These are phyloP conservation scores for Potentilla sterilis DNA, from an alignment of 306 rosid species.

Conservation along the genomic window DNA sequence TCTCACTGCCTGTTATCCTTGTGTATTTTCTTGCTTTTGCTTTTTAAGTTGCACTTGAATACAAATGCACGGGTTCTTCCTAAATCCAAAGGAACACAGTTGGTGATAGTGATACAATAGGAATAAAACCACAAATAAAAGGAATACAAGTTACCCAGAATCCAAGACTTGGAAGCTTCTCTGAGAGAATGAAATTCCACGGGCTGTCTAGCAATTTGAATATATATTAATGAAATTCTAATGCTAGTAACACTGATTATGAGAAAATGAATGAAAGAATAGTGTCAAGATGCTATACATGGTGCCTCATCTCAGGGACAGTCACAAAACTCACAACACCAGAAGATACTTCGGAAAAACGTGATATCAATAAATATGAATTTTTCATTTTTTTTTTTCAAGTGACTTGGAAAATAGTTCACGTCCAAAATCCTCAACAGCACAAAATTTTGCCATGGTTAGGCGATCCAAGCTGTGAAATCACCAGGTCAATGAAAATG, in stretches of 20 bases:
- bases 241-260: not conserved
- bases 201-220: not conserved
- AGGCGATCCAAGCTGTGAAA: conserved; percentile 50
- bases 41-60: not conserved
- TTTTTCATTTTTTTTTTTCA: conserved; percentile 18
- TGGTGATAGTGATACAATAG: not conserved
- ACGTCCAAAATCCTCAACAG: conserved; percentile 47
- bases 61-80: not conserved
- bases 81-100: not conserved
- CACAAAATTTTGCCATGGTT: conserved; percentile 40
- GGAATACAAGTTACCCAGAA: not conserved
- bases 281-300: conserved; percentile 32
- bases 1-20: not conserved
- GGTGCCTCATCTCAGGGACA: conserved; percentile 21
- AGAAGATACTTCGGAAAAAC: conserved; percentile 2
- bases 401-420: conserved; percentile 32
- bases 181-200: not conserved
- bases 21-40: not conserved
- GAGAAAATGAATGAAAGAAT: conserved; percentile 13
- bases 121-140: not conserved
- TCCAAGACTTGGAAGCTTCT: not conserved
- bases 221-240: not conserved
- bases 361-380: conserved; percentile 37
- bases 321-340: not conserved
- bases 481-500: conserved; percentile 51